Evolutionary conservation across 2,329 filamentous ascomycete genomes (phyloP).

Genomic region (Hypoxylon sp.): DNA sequence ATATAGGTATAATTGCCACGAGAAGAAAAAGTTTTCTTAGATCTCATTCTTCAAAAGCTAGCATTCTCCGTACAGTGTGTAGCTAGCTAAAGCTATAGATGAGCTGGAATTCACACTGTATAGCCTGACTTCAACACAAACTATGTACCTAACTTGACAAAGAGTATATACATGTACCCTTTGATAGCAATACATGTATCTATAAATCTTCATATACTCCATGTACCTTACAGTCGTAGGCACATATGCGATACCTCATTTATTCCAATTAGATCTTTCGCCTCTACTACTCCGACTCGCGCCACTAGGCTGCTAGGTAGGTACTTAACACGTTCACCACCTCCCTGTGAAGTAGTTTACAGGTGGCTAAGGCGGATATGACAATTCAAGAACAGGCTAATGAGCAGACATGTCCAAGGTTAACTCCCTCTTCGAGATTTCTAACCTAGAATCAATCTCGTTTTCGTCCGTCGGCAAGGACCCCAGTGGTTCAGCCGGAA

Average conservation of each 20-base stretch:
- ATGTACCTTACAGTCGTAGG: neutral
- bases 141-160: neutral
- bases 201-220: neutral
- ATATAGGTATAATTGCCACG: slow-evolving; percentile 35
- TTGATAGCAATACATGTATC: neutral
- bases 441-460: too few relatives aligned
- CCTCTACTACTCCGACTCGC: neutral
- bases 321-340: neutral
- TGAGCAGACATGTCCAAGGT: neutral
- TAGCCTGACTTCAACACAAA: neutral
- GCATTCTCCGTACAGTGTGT: slow-evolving; percentile 34
- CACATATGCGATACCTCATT: neutral
- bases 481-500: too few relatives aligned
- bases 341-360: neutral
- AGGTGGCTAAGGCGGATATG: slow-evolving; percentile 10
- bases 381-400: slow-evolving; percentile 16
- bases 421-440: too few relatives aligned
- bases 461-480: too few relatives aligned
- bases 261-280: neutral
- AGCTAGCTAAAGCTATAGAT: neutral
- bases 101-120: slow-evolving; percentile 13
- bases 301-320: too few relatives aligned
- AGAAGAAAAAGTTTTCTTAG: slow-evolving; percentile 30
- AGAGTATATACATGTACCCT: neutral
- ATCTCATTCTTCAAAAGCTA: slow-evolving; percentile 5